A percentile compares a stretch with the other conserved stretches of the same genome.
phyloP scores from a whole-genome alignment of 345 rosid genomes.

The Sisymbrium irio region DNA sequence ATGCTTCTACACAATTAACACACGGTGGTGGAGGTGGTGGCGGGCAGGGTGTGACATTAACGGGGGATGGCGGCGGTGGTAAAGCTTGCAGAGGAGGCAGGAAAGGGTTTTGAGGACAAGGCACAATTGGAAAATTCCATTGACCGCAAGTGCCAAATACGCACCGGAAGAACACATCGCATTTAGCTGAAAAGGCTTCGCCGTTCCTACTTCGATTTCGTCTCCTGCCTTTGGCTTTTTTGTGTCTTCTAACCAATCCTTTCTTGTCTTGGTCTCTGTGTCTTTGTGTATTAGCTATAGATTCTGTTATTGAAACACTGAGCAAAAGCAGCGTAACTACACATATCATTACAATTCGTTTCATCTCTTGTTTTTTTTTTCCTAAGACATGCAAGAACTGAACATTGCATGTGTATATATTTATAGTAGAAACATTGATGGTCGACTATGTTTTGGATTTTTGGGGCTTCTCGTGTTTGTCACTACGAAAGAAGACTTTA shows the following conservation, averaged over 20 bases:
- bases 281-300: conserved; percentile 18
- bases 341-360: conserved; percentile 7
- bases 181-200: conserved; percentile 6
- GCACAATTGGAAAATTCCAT: conserved; percentile 32
- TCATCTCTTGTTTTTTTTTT: neutral
- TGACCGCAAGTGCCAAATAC: conserved; percentile 32
- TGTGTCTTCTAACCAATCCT: conserved; percentile 2
- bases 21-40: conserved; percentile 27
- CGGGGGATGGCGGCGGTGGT: conserved; percentile 14
- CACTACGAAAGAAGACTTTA: neutral
- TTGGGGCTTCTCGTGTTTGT: conserved; percentile 13
- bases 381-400: conserved; percentile 20
- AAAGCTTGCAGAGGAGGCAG: conserved; percentile 30
- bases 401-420: neutral
- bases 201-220: conserved; percentile 8
- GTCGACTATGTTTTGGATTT: neutral
- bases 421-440: conserved; percentile 18
- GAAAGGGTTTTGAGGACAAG: conserved; percentile 38
- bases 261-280: conserved; percentile 13
- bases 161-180: conserved; percentile 32
- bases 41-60: conserved; percentile 4
- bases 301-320: conserved; percentile 20
- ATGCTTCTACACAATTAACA: neutral
- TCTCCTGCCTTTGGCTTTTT: conserved; percentile 14
- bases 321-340: conserved; percentile 25